These are phyloP conservation scores for Suillus decipiens DNA, from an alignment of 768 basidiomycete genomes.

Conservation along the genomic window DNA sequence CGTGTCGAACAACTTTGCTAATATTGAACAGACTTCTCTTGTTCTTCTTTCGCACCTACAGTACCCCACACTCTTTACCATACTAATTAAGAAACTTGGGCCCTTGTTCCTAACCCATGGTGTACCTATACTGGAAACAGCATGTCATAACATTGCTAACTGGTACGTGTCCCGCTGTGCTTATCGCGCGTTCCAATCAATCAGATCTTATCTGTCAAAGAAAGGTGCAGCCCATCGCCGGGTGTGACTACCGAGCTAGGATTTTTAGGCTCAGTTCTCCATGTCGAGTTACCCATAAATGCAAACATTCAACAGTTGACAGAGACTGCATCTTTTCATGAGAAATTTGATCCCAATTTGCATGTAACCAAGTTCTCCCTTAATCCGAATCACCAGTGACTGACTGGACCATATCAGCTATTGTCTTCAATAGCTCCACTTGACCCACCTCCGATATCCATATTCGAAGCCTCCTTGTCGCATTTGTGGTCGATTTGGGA, in stretches of 20 bases:
- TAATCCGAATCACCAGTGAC: neutral
- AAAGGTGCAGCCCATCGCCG: constrained; percentile 75
- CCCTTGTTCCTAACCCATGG: constrained; percentile 76
- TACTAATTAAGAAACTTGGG: constrained; percentile 65
- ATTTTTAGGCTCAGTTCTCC: constrained; percentile 77
- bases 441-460: constrained; percentile 54
- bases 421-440: constrained; percentile 65
- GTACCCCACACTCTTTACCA: constrained; percentile 83
- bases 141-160: constrained; percentile 80
- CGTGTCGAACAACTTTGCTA: constrained; percentile 1
- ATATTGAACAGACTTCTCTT: constrained; percentile 40
- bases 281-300: constrained; percentile 68
- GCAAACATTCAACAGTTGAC: constrained; percentile 74
- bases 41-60: constrained; percentile 80
- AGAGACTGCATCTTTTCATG: constrained; percentile 50
- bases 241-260: constrained; percentile 76
- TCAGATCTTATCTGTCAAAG: constrained; percentile 39
- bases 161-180: constrained; percentile 56
- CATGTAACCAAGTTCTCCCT: constrained; percentile 41
- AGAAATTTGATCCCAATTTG: constrained; percentile 50
- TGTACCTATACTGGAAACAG: constrained; percentile 78
- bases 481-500: constrained; percentile 92
- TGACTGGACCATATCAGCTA: constrained; percentile 45
- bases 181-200: constrained; percentile 5
- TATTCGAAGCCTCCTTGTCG: constrained; percentile 64